Evolutionary conservation across 495 filamentous ascomycete genomes (phyloP), one percentile per base, ranked within the genome.

Genomic region (Penicillium lagena): DNA sequence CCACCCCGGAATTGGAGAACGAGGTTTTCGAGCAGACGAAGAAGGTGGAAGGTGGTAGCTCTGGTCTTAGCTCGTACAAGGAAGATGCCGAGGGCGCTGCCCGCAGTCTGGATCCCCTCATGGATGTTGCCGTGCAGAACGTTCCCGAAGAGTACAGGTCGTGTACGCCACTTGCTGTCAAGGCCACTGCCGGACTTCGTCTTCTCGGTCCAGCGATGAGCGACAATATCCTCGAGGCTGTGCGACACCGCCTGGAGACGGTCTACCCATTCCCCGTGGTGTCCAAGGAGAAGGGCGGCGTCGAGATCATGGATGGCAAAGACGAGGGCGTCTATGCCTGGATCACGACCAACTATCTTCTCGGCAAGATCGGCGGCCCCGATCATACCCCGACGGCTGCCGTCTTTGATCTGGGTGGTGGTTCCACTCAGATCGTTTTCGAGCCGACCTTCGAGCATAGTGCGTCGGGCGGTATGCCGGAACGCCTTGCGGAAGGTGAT

Each of bases 241-340:
- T 98, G 39, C 79, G 91, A 34, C 58, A 70, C 36, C 84, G 88
- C 42, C 67, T 98, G n/a, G 90, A 97, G 65, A 90, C 81, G 12
- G 72, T 74, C 14, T 98, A 93, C 63, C 93, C 93, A 14, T 97
- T 98, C 76, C 87, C 93, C 2, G 85, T 98, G 13, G 85, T 98
- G 41, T 83, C 87, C 5, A 74, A 80, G 46, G 86, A 86, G 58
- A 83, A 88, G 53, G 81, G 85, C 46, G 93, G 93, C 43, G 87
- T 98, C 11, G 78, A 87, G 50, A 90, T 97, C 50, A 97, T 98
- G 91, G 89, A 94, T 55, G 93, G 93, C 52, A 86, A 83, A 12
- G 84, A 96, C 50, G 93, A 98, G 66, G 84, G 94, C 63, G 93
- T 98, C n/a, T 98, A 95, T 55, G 94, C 93, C 42, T 98, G 93